Conservation (phyloP, 1,284 basidiomycete genomes). For the Melampsora occidentalis region DNA sequence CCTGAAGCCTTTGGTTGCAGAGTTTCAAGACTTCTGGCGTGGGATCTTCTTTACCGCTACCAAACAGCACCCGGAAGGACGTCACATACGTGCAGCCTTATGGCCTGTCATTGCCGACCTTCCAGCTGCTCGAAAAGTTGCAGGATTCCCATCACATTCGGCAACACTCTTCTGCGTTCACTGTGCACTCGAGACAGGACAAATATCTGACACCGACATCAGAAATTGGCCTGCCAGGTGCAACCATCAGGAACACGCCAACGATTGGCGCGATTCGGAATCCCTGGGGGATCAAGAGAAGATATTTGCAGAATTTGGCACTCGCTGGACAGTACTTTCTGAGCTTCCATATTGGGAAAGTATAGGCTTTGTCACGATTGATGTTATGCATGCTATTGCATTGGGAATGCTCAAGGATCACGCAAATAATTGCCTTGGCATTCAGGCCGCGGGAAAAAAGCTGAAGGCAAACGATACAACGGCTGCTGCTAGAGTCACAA, state of each 20-base stretch:
- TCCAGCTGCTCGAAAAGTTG: constrained; percentile 24
- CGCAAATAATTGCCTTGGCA: not conserved
- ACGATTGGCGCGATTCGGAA: not conserved
- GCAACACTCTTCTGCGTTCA: not conserved
- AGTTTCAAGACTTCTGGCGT: not conserved
- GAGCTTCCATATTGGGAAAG: constrained; percentile 23
- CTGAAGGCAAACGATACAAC: not conserved
- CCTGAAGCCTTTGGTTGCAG: constrained; percentile 5
- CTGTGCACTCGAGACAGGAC: not conserved
- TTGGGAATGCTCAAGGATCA: constrained; percentile 20
- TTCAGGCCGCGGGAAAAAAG: constrained; percentile 14
- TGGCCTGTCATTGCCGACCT: constrained; percentile 23
- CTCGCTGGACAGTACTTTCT: constrained; percentile 5
- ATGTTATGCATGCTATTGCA: constrained; percentile 16
- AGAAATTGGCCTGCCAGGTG: not conserved
- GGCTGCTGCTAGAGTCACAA: too few species aligned
- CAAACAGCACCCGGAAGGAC: not conserved
- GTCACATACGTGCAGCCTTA: constrained; percentile 8
- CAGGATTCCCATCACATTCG: constrained; percentile 4
- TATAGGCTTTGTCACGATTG: constrained; percentile 7
- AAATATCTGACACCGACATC: not conserved
- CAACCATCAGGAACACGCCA: not conserved
- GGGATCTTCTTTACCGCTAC: constrained; percentile 10
- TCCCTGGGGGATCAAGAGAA: not conserved
- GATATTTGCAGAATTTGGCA: constrained; percentile 7